Conservation (phyloP, 352 stramenopile genomes). For the Blastocystis sp. region DNA sequence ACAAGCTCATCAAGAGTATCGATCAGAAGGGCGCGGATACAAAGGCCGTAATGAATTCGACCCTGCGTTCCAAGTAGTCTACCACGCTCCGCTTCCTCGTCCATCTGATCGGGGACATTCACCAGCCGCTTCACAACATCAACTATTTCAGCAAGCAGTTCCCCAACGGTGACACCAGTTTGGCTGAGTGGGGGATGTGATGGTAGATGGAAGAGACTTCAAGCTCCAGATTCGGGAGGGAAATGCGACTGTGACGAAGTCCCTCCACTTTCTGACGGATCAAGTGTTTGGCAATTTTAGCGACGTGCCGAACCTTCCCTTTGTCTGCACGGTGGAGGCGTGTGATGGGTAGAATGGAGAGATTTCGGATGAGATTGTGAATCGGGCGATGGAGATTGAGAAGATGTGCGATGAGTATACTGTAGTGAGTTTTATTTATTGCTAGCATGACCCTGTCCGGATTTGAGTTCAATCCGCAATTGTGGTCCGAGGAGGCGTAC, state of each 20-base stretch:
- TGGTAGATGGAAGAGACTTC: slow-evolving; percentile 30
- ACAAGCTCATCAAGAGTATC: slow-evolving; percentile 21
- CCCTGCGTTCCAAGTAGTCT: background rate
- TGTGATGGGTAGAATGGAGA: slow-evolving; percentile 24
- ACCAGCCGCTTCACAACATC: slow-evolving; percentile 53
- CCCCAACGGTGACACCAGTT: slow-evolving; percentile 35
- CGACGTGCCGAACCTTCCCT: background rate
- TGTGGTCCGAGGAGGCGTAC: slow-evolving; percentile 33
- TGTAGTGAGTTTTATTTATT: background rate
- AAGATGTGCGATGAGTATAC: slow-evolving; percentile 11
- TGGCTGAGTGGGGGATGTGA: background rate
- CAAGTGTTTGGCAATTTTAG: background rate
- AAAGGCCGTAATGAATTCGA: background rate
- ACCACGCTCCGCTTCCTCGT: slow-evolving; percentile 30
- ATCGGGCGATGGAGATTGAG: background rate
- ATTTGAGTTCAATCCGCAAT: slow-evolving; percentile 33
- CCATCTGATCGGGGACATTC: slow-evolving; percentile 47
- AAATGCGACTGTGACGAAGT: background rate
- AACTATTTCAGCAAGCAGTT: slow-evolving; percentile 18
- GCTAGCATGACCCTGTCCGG: background rate
- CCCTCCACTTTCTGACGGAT: slow-evolving; percentile 31
- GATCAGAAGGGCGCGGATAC: background rate
- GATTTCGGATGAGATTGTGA: slow-evolving; percentile 7
- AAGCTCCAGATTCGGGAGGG: background rate
- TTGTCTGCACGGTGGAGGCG: background rate